Evolutionary conservation across 805 yeast genomes (phyloP).

Genomic region (Candida pini): DNA sequence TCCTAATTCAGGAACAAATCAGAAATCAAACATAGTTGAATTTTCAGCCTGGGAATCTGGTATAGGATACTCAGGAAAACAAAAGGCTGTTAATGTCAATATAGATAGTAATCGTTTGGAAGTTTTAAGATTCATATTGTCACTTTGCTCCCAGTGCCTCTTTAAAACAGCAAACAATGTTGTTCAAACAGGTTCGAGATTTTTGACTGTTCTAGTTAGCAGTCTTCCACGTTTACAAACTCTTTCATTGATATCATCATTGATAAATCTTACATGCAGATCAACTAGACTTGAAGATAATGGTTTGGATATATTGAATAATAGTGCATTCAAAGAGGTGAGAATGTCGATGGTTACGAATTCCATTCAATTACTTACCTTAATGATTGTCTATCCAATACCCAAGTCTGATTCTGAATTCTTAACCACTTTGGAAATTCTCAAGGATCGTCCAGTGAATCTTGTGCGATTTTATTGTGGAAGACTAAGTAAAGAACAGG

Average conservation of each 20-base stretch:
- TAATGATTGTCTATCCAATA: conserved; percentile 58
- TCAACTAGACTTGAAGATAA: conserved; percentile 39
- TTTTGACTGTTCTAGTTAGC: conserved; percentile 49
- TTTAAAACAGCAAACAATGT: conserved; percentile 41
- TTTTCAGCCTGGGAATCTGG: conserved; percentile 76
- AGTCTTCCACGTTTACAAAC: conserved; percentile 43
- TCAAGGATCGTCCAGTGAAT: conserved; percentile 35
- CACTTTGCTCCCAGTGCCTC: conserved; percentile 56
- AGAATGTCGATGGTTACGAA: conserved; percentile 45
- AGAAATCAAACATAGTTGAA: conserved; percentile 26
- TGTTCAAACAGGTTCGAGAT: conserved; percentile 52
- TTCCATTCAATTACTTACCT: conserved; percentile 55
- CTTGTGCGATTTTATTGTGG: conserved; percentile 47
- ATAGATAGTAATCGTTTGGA: conserved; percentile 65
- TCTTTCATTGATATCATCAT: conserved; percentile 57
- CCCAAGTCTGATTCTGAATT: conserved; percentile 42
- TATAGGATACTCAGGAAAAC: conserved; percentile 40
- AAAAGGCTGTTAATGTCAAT: conserved; percentile 30
- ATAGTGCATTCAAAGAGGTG: conserved; percentile 30
- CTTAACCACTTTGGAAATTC: conserved; percentile 28
- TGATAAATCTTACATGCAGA: conserved; percentile 58
- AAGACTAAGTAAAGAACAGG: conserved; percentile 48
- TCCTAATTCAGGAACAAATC: neutral
- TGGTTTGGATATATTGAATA: conserved; percentile 32
- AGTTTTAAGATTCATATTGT: conserved; percentile 53